phyloP scores from a whole-genome alignment of 148 eudicot species.

The Rhododendron griersonianum region DNA sequence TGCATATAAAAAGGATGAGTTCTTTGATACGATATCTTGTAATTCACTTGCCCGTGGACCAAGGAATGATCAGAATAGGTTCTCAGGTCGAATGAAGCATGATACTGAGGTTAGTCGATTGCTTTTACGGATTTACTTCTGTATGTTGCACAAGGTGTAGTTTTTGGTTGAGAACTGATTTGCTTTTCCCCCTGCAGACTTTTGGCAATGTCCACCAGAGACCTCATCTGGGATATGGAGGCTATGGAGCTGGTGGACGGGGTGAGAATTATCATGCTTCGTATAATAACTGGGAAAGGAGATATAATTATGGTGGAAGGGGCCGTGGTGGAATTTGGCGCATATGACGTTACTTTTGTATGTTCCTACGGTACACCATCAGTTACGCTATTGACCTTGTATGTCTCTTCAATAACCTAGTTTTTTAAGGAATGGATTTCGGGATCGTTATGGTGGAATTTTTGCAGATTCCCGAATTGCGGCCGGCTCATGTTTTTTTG shows the following conservation, averaged over 20 bases:
- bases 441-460: not conserved
- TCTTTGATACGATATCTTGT: conserved; percentile 21
- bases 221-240: conserved; percentile 8
- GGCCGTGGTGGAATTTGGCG: conserved; percentile 8
- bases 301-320: conserved; percentile 20
- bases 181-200: conserved; percentile 1
- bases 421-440: not conserved
- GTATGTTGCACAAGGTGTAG: not conserved
- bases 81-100: conserved; percentile 12
- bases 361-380: no score
- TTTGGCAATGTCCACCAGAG: conserved; percentile 16
- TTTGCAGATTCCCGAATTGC: not conserved
- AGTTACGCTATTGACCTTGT: not conserved
- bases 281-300: conserved; percentile 12
- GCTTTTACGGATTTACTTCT: not conserved
- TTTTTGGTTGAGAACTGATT: not conserved
- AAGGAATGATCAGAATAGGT: conserved; percentile 13
- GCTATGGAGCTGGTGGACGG: conserved; percentile 5
- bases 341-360: conserved; percentile 1
- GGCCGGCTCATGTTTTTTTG: conserved; percentile 4
- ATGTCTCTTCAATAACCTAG: not conserved
- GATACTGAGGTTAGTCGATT: conserved; percentile 19
- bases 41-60: conserved; percentile 14
- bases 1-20: conserved; percentile 24
- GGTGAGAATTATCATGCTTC: conserved; percentile 7